A percentile compares a stretch with the other conserved stretches of the same genome.
Conservation (phyloP, 306 rosid species). For the Castanea mollissima region DNA sequence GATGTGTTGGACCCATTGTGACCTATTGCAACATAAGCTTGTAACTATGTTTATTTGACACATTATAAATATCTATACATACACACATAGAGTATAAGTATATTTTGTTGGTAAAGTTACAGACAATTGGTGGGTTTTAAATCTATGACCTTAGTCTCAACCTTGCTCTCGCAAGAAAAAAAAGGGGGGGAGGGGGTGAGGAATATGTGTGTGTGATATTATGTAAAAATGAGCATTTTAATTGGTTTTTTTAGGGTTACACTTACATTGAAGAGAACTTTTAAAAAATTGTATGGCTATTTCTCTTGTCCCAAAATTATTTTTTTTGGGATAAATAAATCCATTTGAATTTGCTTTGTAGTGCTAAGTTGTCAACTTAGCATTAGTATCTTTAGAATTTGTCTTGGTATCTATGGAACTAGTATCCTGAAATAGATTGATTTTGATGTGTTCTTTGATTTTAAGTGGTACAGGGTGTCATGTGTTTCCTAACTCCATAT, state of each 20-base stretch:
- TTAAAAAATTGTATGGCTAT: neutral
- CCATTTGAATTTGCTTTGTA: neutral
- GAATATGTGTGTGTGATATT: too few relatives aligned
- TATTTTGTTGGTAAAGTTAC: too few relatives aligned
- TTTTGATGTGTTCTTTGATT: conserved; percentile 2
- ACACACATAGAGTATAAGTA: neutral
- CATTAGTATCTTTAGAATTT: neutral
- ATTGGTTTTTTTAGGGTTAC: too few relatives aligned
- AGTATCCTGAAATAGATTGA: neutral
- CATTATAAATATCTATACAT: neutral
- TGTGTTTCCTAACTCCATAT: neutral
- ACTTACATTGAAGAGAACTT: neutral
- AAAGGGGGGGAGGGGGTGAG: too few relatives aligned
- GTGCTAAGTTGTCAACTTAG: neutral
- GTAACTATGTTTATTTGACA: neutral
- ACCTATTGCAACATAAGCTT: neutral
- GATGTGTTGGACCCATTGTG: neutral
- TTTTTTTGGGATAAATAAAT: neutral
- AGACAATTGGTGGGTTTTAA: too few relatives aligned
- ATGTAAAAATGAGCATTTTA: too few relatives aligned
- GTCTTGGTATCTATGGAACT: neutral
- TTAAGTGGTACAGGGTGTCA: conserved; percentile 14
- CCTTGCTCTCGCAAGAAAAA: too few relatives aligned
- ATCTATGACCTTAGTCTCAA: too few relatives aligned
- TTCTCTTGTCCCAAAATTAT: neutral